Conservation (phyloP, 2,329 filamentous ascomycete genomes). For the Aciculosporium take region DNA sequence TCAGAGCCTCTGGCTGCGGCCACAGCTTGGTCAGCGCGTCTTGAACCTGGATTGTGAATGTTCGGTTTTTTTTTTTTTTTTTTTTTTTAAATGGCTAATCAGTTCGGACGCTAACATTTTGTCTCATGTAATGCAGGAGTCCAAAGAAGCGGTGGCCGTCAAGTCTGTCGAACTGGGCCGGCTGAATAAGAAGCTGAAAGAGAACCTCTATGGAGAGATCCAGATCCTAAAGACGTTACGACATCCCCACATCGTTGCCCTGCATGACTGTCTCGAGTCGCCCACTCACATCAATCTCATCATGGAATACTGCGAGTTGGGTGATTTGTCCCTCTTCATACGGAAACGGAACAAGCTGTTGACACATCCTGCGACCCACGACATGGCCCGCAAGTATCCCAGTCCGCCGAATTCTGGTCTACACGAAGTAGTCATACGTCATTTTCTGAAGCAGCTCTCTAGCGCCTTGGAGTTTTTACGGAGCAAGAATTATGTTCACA, state of each 20-base stretch:
- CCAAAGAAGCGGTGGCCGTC: constrained; percentile 76
- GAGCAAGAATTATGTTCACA: constrained; percentile 76
- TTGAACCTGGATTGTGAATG: background rate
- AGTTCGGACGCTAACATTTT: background rate
- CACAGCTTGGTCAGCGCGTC: background rate
- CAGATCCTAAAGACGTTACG: constrained; percentile 85
- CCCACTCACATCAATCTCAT: constrained; percentile 83
- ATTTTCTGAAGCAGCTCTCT: constrained; percentile 88
- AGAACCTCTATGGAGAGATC: constrained; percentile 92
- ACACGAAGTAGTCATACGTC: constrained; percentile 88
- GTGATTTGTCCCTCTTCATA: constrained; percentile 89
- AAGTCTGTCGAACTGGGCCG: constrained; percentile 88
- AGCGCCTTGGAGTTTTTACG: constrained; percentile 86
- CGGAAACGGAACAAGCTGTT: constrained; percentile 76
- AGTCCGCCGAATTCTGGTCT: constrained; percentile 71
- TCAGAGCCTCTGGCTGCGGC: background rate
- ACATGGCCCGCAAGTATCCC: constrained; percentile 90
- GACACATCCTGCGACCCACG: constrained; percentile 66
- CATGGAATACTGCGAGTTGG: constrained; percentile 97
- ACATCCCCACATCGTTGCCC: constrained; percentile 90
- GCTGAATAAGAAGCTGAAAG: constrained; percentile 89
- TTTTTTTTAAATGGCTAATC: too few relatives aligned
- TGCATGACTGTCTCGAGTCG: constrained; percentile 87
- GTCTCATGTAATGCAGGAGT: constrained; percentile 38
- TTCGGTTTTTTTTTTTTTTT: too few relatives aligned